Evolutionary conservation across 306 rosid genomes (phyloP).

Genomic region (Dalbergia oliveri): DNA sequence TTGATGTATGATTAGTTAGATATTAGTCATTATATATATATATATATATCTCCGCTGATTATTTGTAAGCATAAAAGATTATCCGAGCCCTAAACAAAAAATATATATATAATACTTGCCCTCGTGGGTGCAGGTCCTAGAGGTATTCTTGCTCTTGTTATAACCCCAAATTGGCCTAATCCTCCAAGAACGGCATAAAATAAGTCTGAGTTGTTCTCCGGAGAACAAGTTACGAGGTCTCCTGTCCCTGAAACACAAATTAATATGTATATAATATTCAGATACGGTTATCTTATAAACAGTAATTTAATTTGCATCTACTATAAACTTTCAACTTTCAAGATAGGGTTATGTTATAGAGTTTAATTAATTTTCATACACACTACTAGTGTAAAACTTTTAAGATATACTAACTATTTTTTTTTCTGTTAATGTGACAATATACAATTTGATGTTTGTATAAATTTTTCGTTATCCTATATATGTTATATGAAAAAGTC

Average conservation of each 20-base stretch:
- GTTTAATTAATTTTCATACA: too few relatives aligned
- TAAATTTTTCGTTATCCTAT: too few relatives aligned
- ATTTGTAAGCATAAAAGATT: neutral
- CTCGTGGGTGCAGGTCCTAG: constrained; percentile 59
- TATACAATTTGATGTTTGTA: too few relatives aligned
- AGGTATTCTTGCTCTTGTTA: constrained; percentile 83
- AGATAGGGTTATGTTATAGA: too few relatives aligned
- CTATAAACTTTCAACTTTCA: too few relatives aligned
- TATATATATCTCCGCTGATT: too few relatives aligned
- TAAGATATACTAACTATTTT: too few relatives aligned
- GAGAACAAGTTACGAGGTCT: constrained; percentile 67
- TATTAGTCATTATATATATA: neutral
- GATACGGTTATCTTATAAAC: too few relatives aligned
- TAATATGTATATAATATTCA: neutral
- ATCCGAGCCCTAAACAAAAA: neutral
- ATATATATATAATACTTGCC: constrained; percentile 42
- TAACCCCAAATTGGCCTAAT: constrained; percentile 83
- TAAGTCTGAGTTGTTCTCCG: constrained; percentile 43
- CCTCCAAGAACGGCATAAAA: constrained; percentile 83
- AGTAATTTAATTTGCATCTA: too few relatives aligned
- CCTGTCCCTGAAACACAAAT: constrained; percentile 62
- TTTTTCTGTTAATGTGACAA: too few relatives aligned
- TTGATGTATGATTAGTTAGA: neutral
- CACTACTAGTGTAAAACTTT: too few relatives aligned
- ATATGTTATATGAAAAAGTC: too few relatives aligned